Conservation (phyloP, 805 yeast species). For the Spencermartinsiella europaea region DNA sequence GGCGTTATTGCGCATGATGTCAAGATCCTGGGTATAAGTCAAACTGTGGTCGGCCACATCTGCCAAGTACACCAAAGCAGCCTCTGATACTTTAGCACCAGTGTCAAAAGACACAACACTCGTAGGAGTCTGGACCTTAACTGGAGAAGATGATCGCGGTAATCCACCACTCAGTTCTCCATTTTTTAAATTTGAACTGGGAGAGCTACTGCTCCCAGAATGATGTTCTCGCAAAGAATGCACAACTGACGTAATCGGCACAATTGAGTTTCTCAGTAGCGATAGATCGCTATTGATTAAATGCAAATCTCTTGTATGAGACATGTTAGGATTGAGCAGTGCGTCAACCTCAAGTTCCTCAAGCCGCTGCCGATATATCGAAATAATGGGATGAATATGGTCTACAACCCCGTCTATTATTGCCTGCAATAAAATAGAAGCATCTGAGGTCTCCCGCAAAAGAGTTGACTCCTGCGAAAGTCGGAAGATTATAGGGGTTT, state of each 20-base stretch:
- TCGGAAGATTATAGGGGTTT: constrained; percentile 46
- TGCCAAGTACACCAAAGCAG: constrained; percentile 44
- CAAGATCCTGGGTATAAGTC: constrained; percentile 48
- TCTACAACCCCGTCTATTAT: constrained; percentile 53
- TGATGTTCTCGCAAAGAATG: constrained; percentile 42
- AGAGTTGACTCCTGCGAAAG: constrained; percentile 43
- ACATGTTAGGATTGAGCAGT: constrained; percentile 43
- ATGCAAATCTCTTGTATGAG: constrained; percentile 49
- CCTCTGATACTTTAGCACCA: constrained; percentile 36
- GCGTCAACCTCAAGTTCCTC: constrained; percentile 50
- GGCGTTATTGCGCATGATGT: constrained; percentile 48
- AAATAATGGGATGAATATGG: constrained; percentile 46
- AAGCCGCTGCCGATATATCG: constrained; percentile 46
- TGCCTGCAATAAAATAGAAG: constrained; percentile 49
- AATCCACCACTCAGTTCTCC: neutral
- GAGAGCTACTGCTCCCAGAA: constrained; percentile 9
- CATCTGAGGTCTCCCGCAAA: constrained; percentile 46
- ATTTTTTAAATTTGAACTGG: neutral
- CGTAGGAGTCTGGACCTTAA: neutral
- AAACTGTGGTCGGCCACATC: constrained; percentile 55
- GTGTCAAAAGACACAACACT: neutral
- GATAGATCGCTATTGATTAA: constrained; percentile 50
- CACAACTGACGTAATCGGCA: constrained; percentile 45
- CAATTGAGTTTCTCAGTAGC: constrained; percentile 41
- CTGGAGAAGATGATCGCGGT: neutral